Percentiles rank a stretch among this genome's conserved stretches.
Evolutionary conservation across 1,284 basidiomycete species (phyloP).

Genomic region (Hypsizygus ulmarius): DNA sequence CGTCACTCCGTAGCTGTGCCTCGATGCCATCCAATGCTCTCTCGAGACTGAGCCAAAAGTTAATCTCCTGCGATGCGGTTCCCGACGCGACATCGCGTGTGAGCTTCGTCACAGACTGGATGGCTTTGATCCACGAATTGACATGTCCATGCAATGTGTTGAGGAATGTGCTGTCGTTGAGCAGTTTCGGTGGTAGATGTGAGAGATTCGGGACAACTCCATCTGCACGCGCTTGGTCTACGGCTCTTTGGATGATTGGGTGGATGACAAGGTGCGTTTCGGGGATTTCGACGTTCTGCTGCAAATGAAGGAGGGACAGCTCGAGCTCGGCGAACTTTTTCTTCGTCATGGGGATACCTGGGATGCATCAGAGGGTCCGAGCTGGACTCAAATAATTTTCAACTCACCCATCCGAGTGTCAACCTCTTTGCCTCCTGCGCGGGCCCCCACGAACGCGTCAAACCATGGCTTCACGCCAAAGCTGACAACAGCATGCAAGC

Average conservation of each 20-base stretch:
- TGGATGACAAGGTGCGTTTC: conserved; percentile 94
- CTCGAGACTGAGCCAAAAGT: conserved; percentile 97
- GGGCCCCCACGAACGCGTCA: conserved; percentile 87
- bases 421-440: conserved; percentile 74
- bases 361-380: conserved; percentile 32
- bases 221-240: conserved; percentile 69
- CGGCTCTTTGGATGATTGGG: conserved; percentile 84
- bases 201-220: conserved; percentile 71
- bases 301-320: conserved; percentile 91
- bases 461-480: conserved; percentile 98
- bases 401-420: conserved; percentile 82
- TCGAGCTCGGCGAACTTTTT: conserved; percentile 99
- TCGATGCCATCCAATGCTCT: conserved; percentile 93
- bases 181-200: conserved; percentile 68
- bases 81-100: conserved; percentile 92
- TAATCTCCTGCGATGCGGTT: conserved; percentile 97
- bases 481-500: conserved; percentile 94
- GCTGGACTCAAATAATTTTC: background rate
- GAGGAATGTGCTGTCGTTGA: conserved; percentile 89
- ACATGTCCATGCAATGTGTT: conserved; percentile 94
- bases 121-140: conserved; percentile 98
- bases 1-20: conserved; percentile 86
- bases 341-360: conserved; percentile 96
- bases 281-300: conserved; percentile 99
- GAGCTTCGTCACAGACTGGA: conserved; percentile 95